These are phyloP conservation scores for Pyrrhoderma noxium DNA, from an alignment of 1,284 basidiomycete genomes.

Conservation along the genomic window DNA sequence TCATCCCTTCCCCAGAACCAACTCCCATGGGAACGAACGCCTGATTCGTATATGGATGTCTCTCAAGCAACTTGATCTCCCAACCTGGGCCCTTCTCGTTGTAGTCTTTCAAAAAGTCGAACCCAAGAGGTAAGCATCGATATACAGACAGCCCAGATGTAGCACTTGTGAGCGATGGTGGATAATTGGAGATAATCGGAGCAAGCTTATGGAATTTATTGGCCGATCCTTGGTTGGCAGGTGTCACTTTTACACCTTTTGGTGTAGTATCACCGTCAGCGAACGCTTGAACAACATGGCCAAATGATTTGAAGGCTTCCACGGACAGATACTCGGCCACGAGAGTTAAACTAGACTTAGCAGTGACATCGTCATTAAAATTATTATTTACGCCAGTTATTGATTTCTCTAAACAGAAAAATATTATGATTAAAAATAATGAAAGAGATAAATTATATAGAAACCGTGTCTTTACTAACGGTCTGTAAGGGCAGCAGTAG, in stretches of 20 bases:
- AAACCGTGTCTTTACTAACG: conserved; percentile 10
- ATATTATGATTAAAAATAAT: no score
- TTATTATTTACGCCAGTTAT: not conserved
- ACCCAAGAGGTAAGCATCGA: conserved; percentile 54
- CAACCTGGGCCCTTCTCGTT: conserved; percentile 24
- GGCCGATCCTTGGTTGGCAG: conserved; percentile 84
- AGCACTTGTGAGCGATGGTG: conserved; percentile 35
- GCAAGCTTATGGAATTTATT: conserved; percentile 86
- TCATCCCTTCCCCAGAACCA: conserved; percentile 23
- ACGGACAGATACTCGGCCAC: conserved; percentile 74
- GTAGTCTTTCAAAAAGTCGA: conserved; percentile 29
- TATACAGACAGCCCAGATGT: conserved; percentile 68
- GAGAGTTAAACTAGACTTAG: conserved; percentile 27
- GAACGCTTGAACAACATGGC: conserved; percentile 83
- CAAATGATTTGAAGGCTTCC: conserved; percentile 78
- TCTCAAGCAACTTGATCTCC: conserved; percentile 56
- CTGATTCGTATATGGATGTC: conserved; percentile 77
- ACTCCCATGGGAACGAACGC: conserved; percentile 79
- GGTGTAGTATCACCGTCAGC: conserved; percentile 57
- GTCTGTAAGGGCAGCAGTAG: not conserved
- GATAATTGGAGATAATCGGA: conserved; percentile 58
- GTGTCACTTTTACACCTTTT: conserved; percentile 60
- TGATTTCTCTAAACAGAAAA: not conserved
- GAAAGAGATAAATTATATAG: no score
- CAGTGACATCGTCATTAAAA: not conserved